phyloP scores from a whole-genome alignment of 2,329 filamentous ascomycete genomes.

The Fusarium verrucosum region DNA sequence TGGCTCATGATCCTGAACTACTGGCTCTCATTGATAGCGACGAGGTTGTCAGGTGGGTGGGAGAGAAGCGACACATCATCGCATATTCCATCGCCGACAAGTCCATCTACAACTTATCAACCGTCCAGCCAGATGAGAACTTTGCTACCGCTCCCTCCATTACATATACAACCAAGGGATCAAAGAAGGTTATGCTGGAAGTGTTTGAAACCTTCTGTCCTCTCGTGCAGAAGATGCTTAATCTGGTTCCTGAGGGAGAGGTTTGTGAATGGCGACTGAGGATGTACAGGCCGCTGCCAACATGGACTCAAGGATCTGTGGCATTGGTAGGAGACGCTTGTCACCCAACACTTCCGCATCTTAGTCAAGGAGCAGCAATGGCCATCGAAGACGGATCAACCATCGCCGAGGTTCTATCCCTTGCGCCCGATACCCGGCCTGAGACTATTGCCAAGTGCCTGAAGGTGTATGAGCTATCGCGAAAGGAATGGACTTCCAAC shows the following conservation, averaged over 20 bases:
- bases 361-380: constrained; percentile 74
- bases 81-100: constrained; percentile 72
- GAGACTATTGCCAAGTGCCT: constrained; percentile 42
- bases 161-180: constrained; percentile 71
- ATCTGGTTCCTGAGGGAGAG: constrained; percentile 70
- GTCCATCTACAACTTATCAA: constrained; percentile 72
- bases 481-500: constrained; percentile 42
- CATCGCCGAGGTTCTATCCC: constrained; percentile 38
- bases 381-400: constrained; percentile 71
- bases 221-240: constrained; percentile 66
- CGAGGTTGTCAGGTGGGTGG: constrained; percentile 70
- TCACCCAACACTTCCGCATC: constrained; percentile 73
- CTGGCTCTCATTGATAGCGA: constrained; percentile 66
- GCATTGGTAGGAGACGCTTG: constrained; percentile 71
- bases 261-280: constrained; percentile 74
- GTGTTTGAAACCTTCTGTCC: constrained; percentile 70
- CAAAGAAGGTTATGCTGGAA: constrained; percentile 67
- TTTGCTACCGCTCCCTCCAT: constrained; percentile 58
- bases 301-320: constrained; percentile 66
- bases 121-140: constrained; percentile 67
- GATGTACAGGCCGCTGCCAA: constrained; percentile 68
- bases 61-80: constrained; percentile 73
- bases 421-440: constrained; percentile 32
- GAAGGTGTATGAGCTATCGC: constrained; percentile 42
- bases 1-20: constrained; percentile 73